phyloP scores from a whole-genome alignment of 1,284 basidiomycete genomes.

The Ustilago nuda region DNA sequence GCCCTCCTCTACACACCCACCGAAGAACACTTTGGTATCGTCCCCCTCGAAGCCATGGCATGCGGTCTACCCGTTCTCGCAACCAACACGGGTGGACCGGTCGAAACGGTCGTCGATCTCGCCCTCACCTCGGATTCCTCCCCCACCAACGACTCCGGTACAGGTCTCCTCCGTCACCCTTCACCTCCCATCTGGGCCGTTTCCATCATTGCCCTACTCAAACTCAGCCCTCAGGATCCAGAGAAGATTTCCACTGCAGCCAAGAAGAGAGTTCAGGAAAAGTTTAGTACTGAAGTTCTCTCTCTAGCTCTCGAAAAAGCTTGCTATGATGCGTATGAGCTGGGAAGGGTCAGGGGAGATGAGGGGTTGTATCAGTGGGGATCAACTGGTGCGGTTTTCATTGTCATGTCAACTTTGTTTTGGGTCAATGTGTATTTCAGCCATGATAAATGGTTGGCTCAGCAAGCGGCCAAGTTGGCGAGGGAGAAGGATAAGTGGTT shows the following conservation, averaged over 20 bases:
- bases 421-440: constrained; percentile 47
- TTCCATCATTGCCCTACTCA: constrained; percentile 40
- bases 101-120: constrained; percentile 82
- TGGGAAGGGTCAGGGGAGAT: constrained; percentile 45
- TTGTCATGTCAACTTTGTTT: constrained; percentile 44
- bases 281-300: constrained; percentile 51
- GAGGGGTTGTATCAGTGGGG: constrained; percentile 59
- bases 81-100: constrained; percentile 88
- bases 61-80: constrained; percentile 90
- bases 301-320: constrained; percentile 44
- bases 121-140: constrained; percentile 45
- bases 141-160: constrained; percentile 41
- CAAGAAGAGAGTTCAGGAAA: constrained; percentile 26
- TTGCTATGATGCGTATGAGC: constrained; percentile 41
- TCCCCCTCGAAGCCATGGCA: constrained; percentile 93
- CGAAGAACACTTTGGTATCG: constrained; percentile 98
- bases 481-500: constrained; percentile 44
- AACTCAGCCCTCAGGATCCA: constrained; percentile 21
- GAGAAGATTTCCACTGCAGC: constrained; percentile 17
- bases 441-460: constrained; percentile 44
- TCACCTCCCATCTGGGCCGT: constrained; percentile 48
- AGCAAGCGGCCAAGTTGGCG: constrained; percentile 36
- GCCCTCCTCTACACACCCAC: constrained; percentile 88
- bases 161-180: constrained; percentile 53
- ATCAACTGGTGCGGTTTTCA: constrained; percentile 30